Evolutionary conservation across 2,329 filamentous ascomycete genomes (phyloP), one percentile per base, ranked within the genome.

Genomic region (Fusarium sp.): DNA sequence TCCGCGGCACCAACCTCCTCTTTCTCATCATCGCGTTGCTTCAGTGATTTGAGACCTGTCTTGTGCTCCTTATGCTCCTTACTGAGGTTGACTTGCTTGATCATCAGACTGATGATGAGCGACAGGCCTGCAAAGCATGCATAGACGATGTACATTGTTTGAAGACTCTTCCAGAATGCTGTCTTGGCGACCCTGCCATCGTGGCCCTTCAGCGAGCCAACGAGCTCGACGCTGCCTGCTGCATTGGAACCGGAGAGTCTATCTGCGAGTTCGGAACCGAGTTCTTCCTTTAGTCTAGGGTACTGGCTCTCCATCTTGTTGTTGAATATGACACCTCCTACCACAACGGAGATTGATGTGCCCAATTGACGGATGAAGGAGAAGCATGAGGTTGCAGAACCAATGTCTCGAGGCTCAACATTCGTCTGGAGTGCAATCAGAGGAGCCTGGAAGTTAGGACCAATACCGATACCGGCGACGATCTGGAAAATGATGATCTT

Each of bases 261-360:
- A 8, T 80, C 74, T 1, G 89, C 89, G 2, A 86, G 82, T 6
- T 87, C 78, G 1, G 82, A 82, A 1, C 88, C 88, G 0, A 93
- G 85, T 8, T 86, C 81, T 35, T 82, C 75, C 28, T 82, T 80
- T 35, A 93, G 85, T 13, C 78, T 77, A 8, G 82, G 77, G 33
- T 86, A 84, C 74, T 90, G 88, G 52, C 84, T 85, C 72, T 89
- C 82, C 90, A 94, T 93, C 67, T 88, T 84, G 79, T 95, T 95
- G 81, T 94, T 91, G 83, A 95, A 95, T 42, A 95, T 88, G 50
- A 94, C 92, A n/a, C 92, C 90, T 30, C 93, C 93, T 43, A 95
- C 85, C 3, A 94, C 92, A 59, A 94, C 88, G 1, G 90, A 91
- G 25, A 91, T 88, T 5, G 90, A 88, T 0, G 90, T 93, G 15